Evolutionary conservation across 371 early-diverging fungal genomes (phyloP), one percentile per base, ranked within the genome.

Genomic region (Basidiobolus meristosporus): DNA sequence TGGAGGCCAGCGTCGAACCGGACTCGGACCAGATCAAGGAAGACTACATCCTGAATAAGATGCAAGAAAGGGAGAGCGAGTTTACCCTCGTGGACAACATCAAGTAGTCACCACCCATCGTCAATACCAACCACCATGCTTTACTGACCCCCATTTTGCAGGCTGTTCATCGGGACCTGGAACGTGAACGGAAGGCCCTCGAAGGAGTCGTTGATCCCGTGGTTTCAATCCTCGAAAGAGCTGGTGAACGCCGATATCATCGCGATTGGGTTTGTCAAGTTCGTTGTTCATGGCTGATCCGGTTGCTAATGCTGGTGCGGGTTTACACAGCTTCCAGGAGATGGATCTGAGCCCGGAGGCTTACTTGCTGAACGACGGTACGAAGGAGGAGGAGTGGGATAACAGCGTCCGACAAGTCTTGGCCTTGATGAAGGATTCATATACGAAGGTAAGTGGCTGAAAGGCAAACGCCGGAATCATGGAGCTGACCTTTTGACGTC

Each of bases 81-180:
- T 71, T 74, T 53, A 60, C 59, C 0, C 46, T 43, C 2, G 73
- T 65, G 58, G 45, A 56, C 16, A 39, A 52, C 15, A 38, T 59
- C 39, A 63, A 47, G 77, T 73, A 55, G 33, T 26, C 26, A 53
- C 32, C 26, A 2, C 31, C 9, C 2, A 28, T n/a, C 40, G 30
- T 36, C n/a, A 23, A 41, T 18, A 15, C 11, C 30, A 20, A 14
- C 41, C 14, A 38, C 15, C 22, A 23, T 43, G 31, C 19, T 39
- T 26, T 15, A 14, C 16, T 14, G 3, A 5, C 26, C 26, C 26
- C 9, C 26, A 5, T 9, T 15, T 17, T 30, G 0, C 45, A 73
- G 78, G 31, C 56, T 79, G 1, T 83, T 88, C 57, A 68, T 76
- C 1, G 90, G 90, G 0, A 83, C 91, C 0, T 92, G 88, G 83